Conservation (phyloP, 805 yeast genomes). For the Cyberlindnera japonica region DNA sequence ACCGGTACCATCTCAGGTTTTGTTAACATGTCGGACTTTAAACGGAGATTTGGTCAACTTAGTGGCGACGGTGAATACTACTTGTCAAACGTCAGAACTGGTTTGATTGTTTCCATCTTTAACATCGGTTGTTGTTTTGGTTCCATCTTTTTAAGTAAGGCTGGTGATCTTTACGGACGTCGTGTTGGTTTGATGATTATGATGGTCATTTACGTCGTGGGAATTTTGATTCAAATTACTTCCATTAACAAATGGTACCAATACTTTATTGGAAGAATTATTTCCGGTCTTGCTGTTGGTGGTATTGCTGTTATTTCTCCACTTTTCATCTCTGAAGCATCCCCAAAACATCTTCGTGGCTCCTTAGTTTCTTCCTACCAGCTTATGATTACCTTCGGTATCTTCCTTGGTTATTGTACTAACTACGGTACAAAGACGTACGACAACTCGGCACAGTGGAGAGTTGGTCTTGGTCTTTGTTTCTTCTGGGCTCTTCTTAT, state of each 20-base stretch:
- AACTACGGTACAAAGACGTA: constrained; percentile 59
- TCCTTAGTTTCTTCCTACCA: constrained; percentile 67
- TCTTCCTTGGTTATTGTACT: constrained; percentile 72
- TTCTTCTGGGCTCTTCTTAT: constrained; percentile 42
- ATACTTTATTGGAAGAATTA: constrained; percentile 61
- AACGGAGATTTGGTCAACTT: constrained; percentile 51
- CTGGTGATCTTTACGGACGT: constrained; percentile 65
- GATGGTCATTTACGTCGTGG: constrained; percentile 62
- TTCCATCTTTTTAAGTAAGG: constrained; percentile 54
- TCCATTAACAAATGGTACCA: constrained; percentile 58
- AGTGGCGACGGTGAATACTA: constrained; percentile 39
- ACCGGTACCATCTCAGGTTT: constrained; percentile 79
- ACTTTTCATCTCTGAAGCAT: constrained; percentile 62
- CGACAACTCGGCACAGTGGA: constrained; percentile 72
- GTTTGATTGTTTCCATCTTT: constrained; percentile 57
- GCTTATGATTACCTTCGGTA: constrained; percentile 67
- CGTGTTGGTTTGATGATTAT: constrained; percentile 58
- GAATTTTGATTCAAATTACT: constrained; percentile 65
- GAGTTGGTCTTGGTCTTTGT: constrained; percentile 63
- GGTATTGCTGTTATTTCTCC: constrained; percentile 74
- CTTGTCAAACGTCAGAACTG: constrained; percentile 51
- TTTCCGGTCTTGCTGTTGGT: constrained; percentile 79
- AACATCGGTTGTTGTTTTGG: constrained; percentile 77
- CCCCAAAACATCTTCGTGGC: constrained; percentile 72
- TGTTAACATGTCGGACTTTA: constrained; percentile 53